Conservation (phyloP, 2,329 filamentous ascomycete genomes). For the Magnaporthales sp. region DNA sequence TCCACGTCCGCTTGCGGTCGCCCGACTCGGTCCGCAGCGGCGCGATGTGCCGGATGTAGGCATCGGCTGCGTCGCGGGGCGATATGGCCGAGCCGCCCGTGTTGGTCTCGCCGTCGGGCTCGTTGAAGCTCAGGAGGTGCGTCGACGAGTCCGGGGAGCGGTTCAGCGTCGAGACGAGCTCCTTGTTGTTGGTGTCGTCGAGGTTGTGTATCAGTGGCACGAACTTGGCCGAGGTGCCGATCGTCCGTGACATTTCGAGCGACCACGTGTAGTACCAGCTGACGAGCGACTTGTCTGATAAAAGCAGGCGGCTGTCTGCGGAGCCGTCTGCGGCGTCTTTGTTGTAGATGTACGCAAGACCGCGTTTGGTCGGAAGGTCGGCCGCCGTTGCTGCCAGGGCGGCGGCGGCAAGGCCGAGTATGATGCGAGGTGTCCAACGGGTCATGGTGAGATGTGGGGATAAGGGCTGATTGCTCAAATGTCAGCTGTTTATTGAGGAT, state of each 20-base stretch:
- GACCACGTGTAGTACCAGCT: slow-evolving; percentile 36
- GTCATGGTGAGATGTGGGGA: neutral
- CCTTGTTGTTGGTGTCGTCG: slow-evolving; percentile 19
- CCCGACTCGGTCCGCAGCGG: slow-evolving; percentile 43
- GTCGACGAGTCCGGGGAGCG: slow-evolving; percentile 23
- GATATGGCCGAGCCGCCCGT: slow-evolving; percentile 29
- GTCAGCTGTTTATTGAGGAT: neutral
- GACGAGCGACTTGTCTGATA: slow-evolving; percentile 26
- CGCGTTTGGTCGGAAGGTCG: slow-evolving; percentile 15
- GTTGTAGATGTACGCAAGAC: slow-evolving; percentile 16
- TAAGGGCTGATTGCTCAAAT: neutral
- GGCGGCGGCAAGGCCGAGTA: neutral
- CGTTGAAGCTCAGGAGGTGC: slow-evolving; percentile 31
- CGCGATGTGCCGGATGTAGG: slow-evolving; percentile 33
- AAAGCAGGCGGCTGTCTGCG: slow-evolving; percentile 24
- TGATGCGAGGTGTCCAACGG: neutral
- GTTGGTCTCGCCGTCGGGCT: slow-evolving; percentile 29
- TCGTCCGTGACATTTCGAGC: slow-evolving; percentile 16
- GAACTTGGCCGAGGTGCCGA: slow-evolving; percentile 18
- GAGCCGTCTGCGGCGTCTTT: slow-evolving; percentile 11
- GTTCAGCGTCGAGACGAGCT: slow-evolving; percentile 18
- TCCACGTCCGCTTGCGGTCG: slow-evolving; percentile 40
- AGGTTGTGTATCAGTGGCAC: slow-evolving; percentile 29
- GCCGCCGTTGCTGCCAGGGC: neutral
- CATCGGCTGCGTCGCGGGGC: slow-evolving; percentile 26